Conservation (phyloP, 1,139 yeast genomes). For the Zygosaccharomyces pseudobailii region DNA sequence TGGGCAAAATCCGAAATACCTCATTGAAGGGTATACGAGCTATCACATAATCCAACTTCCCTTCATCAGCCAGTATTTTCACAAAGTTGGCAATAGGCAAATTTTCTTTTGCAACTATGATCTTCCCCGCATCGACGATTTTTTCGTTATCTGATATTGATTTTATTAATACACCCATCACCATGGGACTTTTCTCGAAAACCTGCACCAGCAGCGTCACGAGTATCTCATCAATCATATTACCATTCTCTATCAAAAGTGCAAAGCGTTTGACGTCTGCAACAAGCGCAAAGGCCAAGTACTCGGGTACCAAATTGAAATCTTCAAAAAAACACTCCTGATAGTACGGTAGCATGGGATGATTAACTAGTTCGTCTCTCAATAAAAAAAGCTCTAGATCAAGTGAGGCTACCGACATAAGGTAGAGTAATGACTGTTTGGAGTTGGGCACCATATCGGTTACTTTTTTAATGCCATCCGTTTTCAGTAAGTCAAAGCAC, state of each 20-base stretch:
- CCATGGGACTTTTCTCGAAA: conserved; percentile 27
- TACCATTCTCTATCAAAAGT: conserved; percentile 31
- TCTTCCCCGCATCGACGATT: conserved; percentile 25
- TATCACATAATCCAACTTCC: conserved; percentile 23
- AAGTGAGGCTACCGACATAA: conserved; percentile 28
- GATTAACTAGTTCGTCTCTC: conserved; percentile 31
- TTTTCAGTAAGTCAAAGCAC: conserved; percentile 51
- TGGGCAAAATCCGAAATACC: conserved; percentile 28
- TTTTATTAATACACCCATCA: conserved; percentile 19
- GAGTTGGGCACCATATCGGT: conserved; percentile 30
- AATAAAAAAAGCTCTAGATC: conserved; percentile 31
- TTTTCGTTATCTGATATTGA: conserved; percentile 25
- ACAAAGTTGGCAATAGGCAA: conserved; percentile 19
- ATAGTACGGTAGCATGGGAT: conserved; percentile 27
- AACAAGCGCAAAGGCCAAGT: conserved; percentile 28
- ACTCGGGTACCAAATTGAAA: conserved; percentile 32
- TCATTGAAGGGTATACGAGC: conserved; percentile 35
- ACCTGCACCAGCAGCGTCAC: conserved; percentile 34
- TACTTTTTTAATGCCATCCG: conserved; percentile 36
- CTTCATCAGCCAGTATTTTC: conserved; percentile 20
- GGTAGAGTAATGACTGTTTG: conserved; percentile 29
- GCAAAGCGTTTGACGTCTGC: conserved; percentile 34
- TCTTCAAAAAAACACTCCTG: conserved; percentile 34
- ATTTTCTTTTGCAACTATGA: conserved; percentile 23
- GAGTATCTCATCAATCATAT: conserved; percentile 32